A percentile compares a stretch with the other conserved stretches of the same genome.
Conservation (phyloP, 2,329 filamentous ascomycete species). For the Bipolaris victoriae region DNA sequence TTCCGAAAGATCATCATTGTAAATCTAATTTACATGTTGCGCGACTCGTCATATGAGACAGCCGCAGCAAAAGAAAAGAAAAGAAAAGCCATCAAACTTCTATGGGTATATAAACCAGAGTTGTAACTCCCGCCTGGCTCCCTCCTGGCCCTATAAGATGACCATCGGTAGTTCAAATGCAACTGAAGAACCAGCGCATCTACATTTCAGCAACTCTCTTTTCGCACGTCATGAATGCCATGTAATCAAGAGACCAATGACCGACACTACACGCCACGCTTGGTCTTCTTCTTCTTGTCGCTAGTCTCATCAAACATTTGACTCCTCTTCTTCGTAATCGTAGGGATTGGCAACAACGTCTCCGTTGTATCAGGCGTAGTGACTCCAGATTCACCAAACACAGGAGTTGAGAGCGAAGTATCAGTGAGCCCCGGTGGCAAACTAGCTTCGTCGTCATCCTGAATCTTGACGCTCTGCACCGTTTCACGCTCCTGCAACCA, state of each 20-base stretch:
- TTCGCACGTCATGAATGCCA: conserved; percentile 4
- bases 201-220: background rate
- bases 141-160: background rate
- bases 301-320: conserved; percentile 11
- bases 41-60: background rate
- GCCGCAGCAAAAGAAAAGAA: background rate
- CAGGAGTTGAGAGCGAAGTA: conserved; percentile 34
- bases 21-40: background rate
- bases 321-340: conserved; percentile 9
- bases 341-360: background rate
- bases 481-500: conserved; percentile 30
- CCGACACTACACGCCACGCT: conserved; percentile 15
- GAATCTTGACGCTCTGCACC: conserved; percentile 12
- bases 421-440: conserved; percentile 39
- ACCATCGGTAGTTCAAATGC: background rate
- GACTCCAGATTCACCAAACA: conserved; percentile 27
- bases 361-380: conserved; percentile 28
- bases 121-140: no score
- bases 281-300: conserved; percentile 27
- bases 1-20: background rate
- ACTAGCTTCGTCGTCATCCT: conserved; percentile 21
- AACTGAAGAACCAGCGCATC: background rate
- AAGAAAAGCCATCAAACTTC: background rate
- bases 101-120: background rate
- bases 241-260: conserved; percentile 9